Evolutionary conservation across 2,329 filamentous ascomycete genomes (phyloP).

Genomic region (Paracamarosporium sp.): DNA sequence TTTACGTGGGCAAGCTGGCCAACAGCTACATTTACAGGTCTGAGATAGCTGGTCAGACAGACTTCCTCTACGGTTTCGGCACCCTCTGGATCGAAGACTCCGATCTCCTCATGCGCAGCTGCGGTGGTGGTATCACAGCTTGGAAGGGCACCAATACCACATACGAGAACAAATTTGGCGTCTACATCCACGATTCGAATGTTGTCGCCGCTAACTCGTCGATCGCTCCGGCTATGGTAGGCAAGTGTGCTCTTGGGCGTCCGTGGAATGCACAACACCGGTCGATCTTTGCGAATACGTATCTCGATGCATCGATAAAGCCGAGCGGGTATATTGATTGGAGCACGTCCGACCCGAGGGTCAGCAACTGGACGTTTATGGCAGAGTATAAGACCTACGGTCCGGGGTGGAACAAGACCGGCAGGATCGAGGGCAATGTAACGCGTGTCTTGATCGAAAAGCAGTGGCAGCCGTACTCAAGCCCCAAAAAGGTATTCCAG

Average conservation of each 20-base stretch:
- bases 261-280: constrained; percentile 67
- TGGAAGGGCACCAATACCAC: constrained; percentile 75
- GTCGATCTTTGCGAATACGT: constrained; percentile 63
- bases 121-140: constrained; percentile 71
- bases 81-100: constrained; percentile 67
- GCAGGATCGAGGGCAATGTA: constrained; percentile 50
- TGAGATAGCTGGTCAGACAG: constrained; percentile 69
- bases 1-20: constrained; percentile 71
- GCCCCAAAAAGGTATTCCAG: constrained; percentile 33
- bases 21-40: constrained; percentile 69
- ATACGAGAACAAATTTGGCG: constrained; percentile 70
- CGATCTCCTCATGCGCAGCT: constrained; percentile 62
- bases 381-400: constrained; percentile 62
- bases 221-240: constrained; percentile 42
- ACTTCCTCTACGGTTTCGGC: constrained; percentile 74
- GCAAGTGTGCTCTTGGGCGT: constrained; percentile 65
- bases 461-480: constrained; percentile 35
- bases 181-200: constrained; percentile 65
- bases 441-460: constrained; percentile 55
- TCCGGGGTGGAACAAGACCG: constrained; percentile 61
- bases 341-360: constrained; percentile 51
- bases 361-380: constrained; percentile 59
- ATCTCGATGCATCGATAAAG: constrained; percentile 62
- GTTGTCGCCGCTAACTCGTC: constrained; percentile 63
- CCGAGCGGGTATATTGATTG: constrained; percentile 64